phyloP scores from a whole-genome alignment of 768 basidiomycete species.

The Macrolepiota fuliginosa region DNA sequence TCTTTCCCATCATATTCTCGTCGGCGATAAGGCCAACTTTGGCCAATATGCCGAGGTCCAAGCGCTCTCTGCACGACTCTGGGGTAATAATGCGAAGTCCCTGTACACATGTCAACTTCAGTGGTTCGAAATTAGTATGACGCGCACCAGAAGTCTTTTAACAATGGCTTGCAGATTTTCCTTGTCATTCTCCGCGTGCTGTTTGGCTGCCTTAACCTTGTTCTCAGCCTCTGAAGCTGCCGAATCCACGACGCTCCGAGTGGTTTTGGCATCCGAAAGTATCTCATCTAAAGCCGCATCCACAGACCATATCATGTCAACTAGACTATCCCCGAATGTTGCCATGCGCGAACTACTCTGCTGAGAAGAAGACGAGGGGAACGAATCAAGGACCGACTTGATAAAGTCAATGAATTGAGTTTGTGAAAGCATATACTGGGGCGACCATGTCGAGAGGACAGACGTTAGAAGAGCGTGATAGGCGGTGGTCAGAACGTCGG shows the following conservation, averaged over 20 bases:
- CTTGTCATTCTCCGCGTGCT: conserved; percentile 62
- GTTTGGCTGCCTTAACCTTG: conserved; percentile 47
- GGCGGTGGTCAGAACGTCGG: conserved; percentile 59
- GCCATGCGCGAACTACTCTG: conserved; percentile 31
- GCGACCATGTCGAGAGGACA: conserved; percentile 54
- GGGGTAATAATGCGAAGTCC: conserved; percentile 54
- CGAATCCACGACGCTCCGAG: conserved; percentile 35
- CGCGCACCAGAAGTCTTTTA: conserved; percentile 58
- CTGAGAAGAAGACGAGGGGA: conserved; percentile 69
- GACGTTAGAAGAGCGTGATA: conserved; percentile 70
- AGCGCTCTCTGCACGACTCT: conserved; percentile 66
- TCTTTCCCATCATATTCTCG: conserved; percentile 65
- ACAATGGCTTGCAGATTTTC: conserved; percentile 55
- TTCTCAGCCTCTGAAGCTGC: conserved; percentile 19
- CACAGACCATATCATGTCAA: conserved; percentile 81
- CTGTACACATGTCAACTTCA: conserved; percentile 33
- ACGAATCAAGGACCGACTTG: conserved; percentile 51
- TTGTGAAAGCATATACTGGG: conserved; percentile 44
- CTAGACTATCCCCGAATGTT: conserved; percentile 65
- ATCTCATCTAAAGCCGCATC: conserved; percentile 78
- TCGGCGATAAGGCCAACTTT: conserved; percentile 69
- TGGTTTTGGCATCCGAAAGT: conserved; percentile 49
- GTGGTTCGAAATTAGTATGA: background rate
- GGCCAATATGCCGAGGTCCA: conserved; percentile 65
- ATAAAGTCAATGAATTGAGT: conserved; percentile 61